Conservation (phyloP, 1,284 basidiomycete species). For the Xerocomus nothofagi region DNA sequence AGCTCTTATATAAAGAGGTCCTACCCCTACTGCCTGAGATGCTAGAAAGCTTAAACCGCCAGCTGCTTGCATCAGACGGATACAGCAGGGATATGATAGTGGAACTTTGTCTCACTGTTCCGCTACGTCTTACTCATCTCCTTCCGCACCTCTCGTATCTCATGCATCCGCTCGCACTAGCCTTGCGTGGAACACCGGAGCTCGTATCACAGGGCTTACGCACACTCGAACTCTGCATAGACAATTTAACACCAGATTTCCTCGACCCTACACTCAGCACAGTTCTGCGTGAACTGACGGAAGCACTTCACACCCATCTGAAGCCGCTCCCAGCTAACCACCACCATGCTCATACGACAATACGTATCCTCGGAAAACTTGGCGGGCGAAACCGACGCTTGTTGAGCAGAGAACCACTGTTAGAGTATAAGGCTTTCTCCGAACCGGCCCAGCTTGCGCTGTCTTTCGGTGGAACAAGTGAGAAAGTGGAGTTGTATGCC, state of each 20-base stretch:
- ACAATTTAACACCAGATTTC: slow-evolving; percentile 98
- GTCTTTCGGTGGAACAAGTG: slow-evolving; percentile 72
- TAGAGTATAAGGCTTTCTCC: slow-evolving; percentile 72
- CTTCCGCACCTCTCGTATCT: slow-evolving; percentile 94
- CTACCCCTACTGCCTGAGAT: slow-evolving; percentile 95
- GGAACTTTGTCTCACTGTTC: slow-evolving; percentile 96
- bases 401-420: slow-evolving; percentile 76
- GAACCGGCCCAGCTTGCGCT: slow-evolving; percentile 70
- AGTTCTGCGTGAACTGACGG: slow-evolving; percentile 93
- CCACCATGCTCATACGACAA: slow-evolving; percentile 91
- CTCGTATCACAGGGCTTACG: slow-evolving; percentile 95
- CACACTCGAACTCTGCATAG: slow-evolving; percentile 98
- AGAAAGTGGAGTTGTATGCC: slow-evolving; percentile 72
- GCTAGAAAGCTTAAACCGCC: slow-evolving; percentile 92
- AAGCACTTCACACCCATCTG: slow-evolving; percentile 87
- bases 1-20: slow-evolving; percentile 95
- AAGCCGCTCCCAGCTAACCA: slow-evolving; percentile 91
- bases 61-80: slow-evolving; percentile 81
- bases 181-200: slow-evolving; percentile 85
- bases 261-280: slow-evolving; percentile 95
- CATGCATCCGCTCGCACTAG: slow-evolving; percentile 95
- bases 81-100: slow-evolving; percentile 88
- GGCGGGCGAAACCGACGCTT: slow-evolving; percentile 93
- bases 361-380: slow-evolving; percentile 96
- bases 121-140: slow-evolving; percentile 92